Conservation (phyloP, 345 rosid genomes). For the thale cress (Arabidopsis thaliana) region TAIR10.1 NC_003070.9:18729001-18729500, state of each 20-base stretch:
- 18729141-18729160: conserved; percentile 90
- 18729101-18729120: conserved; percentile 87
- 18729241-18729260: conserved; percentile 85
- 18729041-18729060: conserved; percentile 73
- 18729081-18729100: conserved; percentile 76
- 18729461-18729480: conserved; percentile 97
- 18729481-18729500: conserved; percentile 98
- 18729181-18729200: conserved; percentile 71
- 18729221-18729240: conserved; percentile 90
- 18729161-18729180: conserved; percentile 86
- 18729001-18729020: conserved; percentile 70
- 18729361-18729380: conserved; percentile 86
- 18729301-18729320: neutral
- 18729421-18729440: conserved; percentile 84
- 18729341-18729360: conserved; percentile 71
- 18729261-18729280: conserved; percentile 10
- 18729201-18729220: conserved; percentile 67
- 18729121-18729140: conserved; percentile 83
- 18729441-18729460: conserved; percentile 78
- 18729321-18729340: conserved; percentile 61
- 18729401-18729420: conserved; percentile 84
- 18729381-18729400: conserved; percentile 90
- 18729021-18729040: conserved; percentile 79
- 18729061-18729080: conserved; percentile 86
- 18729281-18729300: conserved; percentile 3